Conservation (phyloP, 225 moss, liverwort and hornwort species). For the Rhytidiadelphus loreus region DNA sequence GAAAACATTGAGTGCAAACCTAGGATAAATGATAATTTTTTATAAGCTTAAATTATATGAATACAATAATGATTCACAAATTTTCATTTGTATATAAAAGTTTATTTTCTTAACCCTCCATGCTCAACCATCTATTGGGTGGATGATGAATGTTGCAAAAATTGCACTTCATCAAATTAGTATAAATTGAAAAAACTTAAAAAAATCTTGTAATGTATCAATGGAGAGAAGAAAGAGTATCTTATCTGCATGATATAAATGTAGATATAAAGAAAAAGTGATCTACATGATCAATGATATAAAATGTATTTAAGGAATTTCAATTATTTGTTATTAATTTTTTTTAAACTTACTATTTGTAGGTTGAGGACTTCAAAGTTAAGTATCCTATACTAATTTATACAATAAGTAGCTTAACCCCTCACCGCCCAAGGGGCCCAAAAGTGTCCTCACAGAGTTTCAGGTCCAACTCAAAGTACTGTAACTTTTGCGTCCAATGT, state of each 20-base stretch:
- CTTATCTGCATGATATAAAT: no score
- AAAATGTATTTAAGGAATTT: not conserved
- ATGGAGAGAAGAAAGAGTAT: not conserved
- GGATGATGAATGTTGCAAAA: not conserved
- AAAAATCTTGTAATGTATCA: not conserved
- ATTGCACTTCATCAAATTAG: not conserved
- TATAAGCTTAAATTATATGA: not conserved
- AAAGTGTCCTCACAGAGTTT: no score
- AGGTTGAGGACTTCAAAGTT: rapidly evolving
- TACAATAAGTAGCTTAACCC: not conserved
- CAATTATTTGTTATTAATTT: no score
- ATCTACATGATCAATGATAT: not conserved
- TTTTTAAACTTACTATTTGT: not conserved
- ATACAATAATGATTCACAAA: not conserved
- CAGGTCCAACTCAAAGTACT: no score
- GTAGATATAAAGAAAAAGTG: not conserved
- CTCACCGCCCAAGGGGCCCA: no score
- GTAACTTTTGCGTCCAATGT: no score
- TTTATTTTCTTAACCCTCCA: not conserved
- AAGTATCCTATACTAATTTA: not conserved
- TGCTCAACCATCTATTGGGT: not conserved
- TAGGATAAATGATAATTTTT: not conserved
- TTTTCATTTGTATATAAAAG: no score
- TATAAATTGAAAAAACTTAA: not conserved
- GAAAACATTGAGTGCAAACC: not conserved